Conservation (phyloP, 2,329 filamentous ascomycete genomes). For the Xylaria sp. region DNA sequence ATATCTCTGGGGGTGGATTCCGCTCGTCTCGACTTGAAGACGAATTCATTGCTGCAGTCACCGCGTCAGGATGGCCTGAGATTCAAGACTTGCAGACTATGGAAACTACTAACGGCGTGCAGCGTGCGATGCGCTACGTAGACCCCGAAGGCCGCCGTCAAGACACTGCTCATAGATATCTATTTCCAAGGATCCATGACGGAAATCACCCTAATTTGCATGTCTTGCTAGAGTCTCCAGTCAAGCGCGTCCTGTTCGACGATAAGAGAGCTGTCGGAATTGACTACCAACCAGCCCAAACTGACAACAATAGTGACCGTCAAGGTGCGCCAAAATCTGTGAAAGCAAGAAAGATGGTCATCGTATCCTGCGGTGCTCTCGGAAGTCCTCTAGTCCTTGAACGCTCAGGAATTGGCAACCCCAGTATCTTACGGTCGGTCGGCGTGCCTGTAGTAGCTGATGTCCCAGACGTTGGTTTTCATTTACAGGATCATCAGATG, state of each 20-base stretch:
- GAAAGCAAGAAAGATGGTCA: conserved; percentile 61
- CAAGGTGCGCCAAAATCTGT: conserved; percentile 37
- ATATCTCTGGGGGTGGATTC: conserved; percentile 64
- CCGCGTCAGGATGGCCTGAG: conserved; percentile 61
- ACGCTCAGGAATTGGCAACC: conserved; percentile 62
- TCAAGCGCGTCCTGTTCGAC: conserved; percentile 47
- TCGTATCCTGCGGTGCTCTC: conserved; percentile 53
- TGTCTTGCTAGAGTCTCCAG: conserved; percentile 63
- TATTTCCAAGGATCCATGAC: conserved; percentile 62
- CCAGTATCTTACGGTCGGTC: conserved; percentile 56
- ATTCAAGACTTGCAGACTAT: conserved; percentile 66
- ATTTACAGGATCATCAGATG: conserved; percentile 63
- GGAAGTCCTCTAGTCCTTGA: conserved; percentile 61
- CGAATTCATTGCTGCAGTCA: conserved; percentile 62
- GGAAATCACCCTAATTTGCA: conserved; percentile 61
- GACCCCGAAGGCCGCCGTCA: conserved; percentile 59
- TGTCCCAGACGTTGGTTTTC: conserved; percentile 59
- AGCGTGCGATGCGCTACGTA: conserved; percentile 39
- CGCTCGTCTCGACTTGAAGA: conserved; percentile 54
- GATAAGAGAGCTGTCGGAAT: conserved; percentile 34
- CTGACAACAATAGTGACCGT: not conserved
- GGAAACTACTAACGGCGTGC: conserved; percentile 49
- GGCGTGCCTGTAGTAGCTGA: conserved; percentile 53
- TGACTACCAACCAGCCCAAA: conserved; percentile 34
- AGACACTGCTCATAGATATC: conserved; percentile 62